Conservation (phyloP, 2,329 filamentous ascomycete species). For the Epichloe amarillans region DNA sequence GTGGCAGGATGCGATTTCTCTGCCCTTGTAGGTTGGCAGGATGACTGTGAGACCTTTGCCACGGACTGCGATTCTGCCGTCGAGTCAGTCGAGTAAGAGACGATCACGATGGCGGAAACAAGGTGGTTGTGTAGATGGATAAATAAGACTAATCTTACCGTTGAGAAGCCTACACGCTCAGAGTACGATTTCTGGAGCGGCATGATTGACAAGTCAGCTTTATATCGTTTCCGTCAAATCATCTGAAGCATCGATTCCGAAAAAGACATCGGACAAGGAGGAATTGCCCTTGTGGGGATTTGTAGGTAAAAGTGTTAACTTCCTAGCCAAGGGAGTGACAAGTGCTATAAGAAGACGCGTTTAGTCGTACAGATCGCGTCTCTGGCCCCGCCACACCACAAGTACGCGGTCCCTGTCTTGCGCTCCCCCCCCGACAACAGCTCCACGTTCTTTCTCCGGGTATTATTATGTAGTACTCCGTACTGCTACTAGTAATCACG, state of each 20-base stretch:
- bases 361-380: slow-evolving; percentile 1
- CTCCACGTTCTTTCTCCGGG: slow-evolving; percentile 1
- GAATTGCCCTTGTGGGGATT: slow-evolving; percentile 1
- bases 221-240: slow-evolving; percentile 6
- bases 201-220: slow-evolving; percentile 13
- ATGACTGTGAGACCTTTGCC: slow-evolving; percentile 42
- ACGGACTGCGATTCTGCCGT: slow-evolving; percentile 28
- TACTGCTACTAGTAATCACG: neutral
- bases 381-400: slow-evolving; percentile 4
- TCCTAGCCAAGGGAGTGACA: slow-evolving; percentile 1
- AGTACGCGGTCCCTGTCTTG: neutral
- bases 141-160: slow-evolving; percentile 14
- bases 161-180: slow-evolving; percentile 19
- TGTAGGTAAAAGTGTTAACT: neutral
- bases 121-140: neutral
- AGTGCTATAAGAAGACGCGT: slow-evolving; percentile 2
- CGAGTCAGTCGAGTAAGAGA: neutral
- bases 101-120: neutral
- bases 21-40: slow-evolving; percentile 25
- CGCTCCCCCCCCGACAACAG: neutral
- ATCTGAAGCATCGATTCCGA: slow-evolving; percentile 1
- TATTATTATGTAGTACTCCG: neutral
- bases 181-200: slow-evolving; percentile 30
- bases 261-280: neutral
- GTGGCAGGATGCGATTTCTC: slow-evolving; percentile 26